Base-by-base conservation (phyloP, 2,329 filamentous ascomycete genomes). In the Colletotrichum chrysophilum region DNA sequence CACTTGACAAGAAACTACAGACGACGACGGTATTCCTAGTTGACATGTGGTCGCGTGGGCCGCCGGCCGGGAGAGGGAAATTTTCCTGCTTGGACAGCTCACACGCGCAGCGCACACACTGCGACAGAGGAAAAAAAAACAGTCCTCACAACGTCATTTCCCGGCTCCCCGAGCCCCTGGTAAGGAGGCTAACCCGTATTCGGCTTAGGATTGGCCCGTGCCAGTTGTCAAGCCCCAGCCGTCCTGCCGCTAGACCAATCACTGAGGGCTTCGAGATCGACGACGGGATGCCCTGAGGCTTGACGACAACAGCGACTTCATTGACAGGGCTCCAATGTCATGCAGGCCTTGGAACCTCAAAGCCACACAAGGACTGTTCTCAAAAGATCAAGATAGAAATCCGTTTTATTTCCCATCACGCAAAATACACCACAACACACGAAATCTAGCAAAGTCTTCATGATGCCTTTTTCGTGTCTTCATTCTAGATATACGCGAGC, bases 401-500 rank as follows among this genome's bases (percentile, higher is more conserved):
- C 0, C 24, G 1, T 36, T 24, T 18, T 48, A 26, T 24, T n/a
- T 48, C 21, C 61, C 28, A 38, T 38, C 21, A 65, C 34, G 36
- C 21, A 21, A 2, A 55, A 4, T 26, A 55, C 65, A 66, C n/a
- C 24, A n/a, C 36, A 16, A 24, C 16, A 24, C 16, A 52, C 68
- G 24, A 34, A 36, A 24, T 38, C 7, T 56, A 58, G 16, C 56
- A 69, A 38, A 26, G 38, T 21, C 70, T 36, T 75, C 61, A 38
- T 60, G 21, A 73, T 75, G 34, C 43, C 30, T 52, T 73, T 73
- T 75, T 75, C 73, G 34, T 75, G 70, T 73, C 73, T 68, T 75
- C 73, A 75, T 75, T 75, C 73, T 75, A 75, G 70, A 52, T 73
- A 60, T 75, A 67, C 73, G 73, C 55, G 28, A 75, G 73, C 70